Evolutionary conservation across 768 basidiomycete species (phyloP).

Genomic region (Amanita rimosa): DNA sequence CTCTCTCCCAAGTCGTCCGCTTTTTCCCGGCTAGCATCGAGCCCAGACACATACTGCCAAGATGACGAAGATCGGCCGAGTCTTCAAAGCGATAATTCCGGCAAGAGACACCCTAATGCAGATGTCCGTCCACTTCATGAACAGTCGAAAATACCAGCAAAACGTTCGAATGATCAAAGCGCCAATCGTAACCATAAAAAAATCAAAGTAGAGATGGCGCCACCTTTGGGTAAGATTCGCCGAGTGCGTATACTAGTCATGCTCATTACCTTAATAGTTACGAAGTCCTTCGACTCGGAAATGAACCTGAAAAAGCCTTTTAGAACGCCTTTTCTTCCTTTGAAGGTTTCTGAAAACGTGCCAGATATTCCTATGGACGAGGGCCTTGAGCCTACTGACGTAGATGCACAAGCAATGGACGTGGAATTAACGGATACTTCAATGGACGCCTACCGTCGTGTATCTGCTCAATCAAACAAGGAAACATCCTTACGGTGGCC

Average conservation of each 20-base stretch:
- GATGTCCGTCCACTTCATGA: background rate
- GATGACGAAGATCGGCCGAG: slow-evolving; percentile 5
- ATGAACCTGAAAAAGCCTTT: slow-evolving; percentile 36
- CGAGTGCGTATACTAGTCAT: background rate
- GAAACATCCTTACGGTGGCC: background rate
- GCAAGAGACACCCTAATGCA: background rate
- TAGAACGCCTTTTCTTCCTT: slow-evolving; percentile 25
- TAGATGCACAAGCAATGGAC: background rate
- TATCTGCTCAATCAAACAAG: background rate
- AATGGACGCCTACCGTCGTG: background rate
- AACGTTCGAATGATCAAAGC: slow-evolving; percentile 6
- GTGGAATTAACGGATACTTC: background rate
- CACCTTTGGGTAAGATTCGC: slow-evolving; percentile 20
- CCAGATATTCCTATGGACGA: background rate
- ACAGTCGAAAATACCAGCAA: slow-evolving; percentile 5
- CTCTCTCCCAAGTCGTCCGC: slow-evolving; percentile 31
- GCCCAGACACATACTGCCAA: slow-evolving; percentile 7
- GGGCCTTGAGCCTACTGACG: background rate
- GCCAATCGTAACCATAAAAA: slow-evolving; percentile 17
- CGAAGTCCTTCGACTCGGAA: slow-evolving; percentile 33
- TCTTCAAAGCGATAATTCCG: background rate
- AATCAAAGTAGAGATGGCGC: slow-evolving; percentile 19
- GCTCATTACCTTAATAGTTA: slow-evolving; percentile 20
- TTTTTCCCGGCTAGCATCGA: slow-evolving; percentile 12
- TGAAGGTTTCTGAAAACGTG: background rate